Conservation (phyloP, 1,284 basidiomycete species). For the Cutaneotrichosporon sp. region DNA sequence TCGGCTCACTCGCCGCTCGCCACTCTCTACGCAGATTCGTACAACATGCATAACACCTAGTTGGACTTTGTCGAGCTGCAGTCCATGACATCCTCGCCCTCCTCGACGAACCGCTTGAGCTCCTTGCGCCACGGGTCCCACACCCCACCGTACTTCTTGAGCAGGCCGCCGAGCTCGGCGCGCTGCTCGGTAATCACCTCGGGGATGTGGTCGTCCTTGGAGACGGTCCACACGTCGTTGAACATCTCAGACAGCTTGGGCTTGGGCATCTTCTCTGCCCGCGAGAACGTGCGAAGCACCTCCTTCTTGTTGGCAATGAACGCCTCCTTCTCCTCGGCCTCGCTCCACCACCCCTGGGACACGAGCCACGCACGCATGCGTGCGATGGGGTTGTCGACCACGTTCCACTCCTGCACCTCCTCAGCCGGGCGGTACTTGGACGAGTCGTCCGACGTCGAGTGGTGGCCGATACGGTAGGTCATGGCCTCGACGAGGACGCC, state of each 20-base stretch:
- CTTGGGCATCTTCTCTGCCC: constrained; percentile 71
- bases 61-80: constrained; percentile 33
- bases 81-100: constrained; percentile 66
- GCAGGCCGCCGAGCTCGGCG: constrained; percentile 69
- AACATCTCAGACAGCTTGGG: constrained; percentile 77
- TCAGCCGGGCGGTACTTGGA: constrained; percentile 82
- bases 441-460: constrained; percentile 92
- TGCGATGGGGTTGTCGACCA: constrained; percentile 83
- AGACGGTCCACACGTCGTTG: constrained; percentile 68
- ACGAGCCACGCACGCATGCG: constrained; percentile 84
- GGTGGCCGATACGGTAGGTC: constrained; percentile 92
- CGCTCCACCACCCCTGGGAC: constrained; percentile 81
- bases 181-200: constrained; percentile 83
- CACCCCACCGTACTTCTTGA: constrained; percentile 78
- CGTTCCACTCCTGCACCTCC: constrained; percentile 82
- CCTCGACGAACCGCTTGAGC: constrained; percentile 75
- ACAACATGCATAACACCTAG: constrained; percentile 15
- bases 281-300: constrained; percentile 75
- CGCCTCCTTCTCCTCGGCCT: constrained; percentile 69
- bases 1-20: not conserved
- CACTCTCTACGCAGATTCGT: not conserved
- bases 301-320: constrained; percentile 69
- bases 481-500: constrained; percentile 90
- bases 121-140: constrained; percentile 85
- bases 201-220: constrained; percentile 69